Conservation (phyloP, 2,329 filamentous ascomycete genomes). For the Catunica adiposa region DNA sequence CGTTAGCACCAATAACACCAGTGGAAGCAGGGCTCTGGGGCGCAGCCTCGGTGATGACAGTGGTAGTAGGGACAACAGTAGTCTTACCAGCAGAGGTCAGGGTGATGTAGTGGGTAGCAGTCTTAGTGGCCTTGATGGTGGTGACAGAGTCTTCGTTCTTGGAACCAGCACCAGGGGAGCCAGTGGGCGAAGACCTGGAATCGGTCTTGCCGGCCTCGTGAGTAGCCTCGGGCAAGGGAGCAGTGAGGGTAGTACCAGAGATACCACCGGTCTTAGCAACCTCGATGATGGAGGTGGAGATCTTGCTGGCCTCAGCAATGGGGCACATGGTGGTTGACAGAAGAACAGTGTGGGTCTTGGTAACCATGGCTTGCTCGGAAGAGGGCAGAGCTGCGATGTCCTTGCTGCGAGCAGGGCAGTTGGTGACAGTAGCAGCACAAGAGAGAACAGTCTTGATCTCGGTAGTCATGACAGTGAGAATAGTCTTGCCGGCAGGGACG, state of each 20-base stretch:
- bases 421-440: conserved; percentile 32
- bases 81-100: conserved; percentile 18
- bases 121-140: conserved; percentile 24
- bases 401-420: conserved; percentile 29
- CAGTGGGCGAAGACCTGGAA: conserved; percentile 3
- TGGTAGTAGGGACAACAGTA: conserved; percentile 15
- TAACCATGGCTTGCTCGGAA: conserved; percentile 16
- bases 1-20: neutral
- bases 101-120: conserved; percentile 23
- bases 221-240: conserved; percentile 22
- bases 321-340: conserved; percentile 30
- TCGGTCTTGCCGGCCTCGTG: conserved; percentile 20
- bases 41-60: conserved; percentile 15
- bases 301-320: conserved; percentile 25
- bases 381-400: conserved; percentile 23
- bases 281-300: conserved; percentile 27
- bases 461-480: conserved; percentile 28
- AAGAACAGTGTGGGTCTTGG: conserved; percentile 20
- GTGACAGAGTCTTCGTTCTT: conserved; percentile 21
- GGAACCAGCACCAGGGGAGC: conserved; percentile 3
- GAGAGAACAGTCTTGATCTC: conserved; percentile 8
- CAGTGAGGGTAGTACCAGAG: conserved; percentile 23
- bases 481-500: conserved; percentile 20
- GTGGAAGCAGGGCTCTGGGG: no score
- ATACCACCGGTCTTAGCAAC: conserved; percentile 24